A percentile compares a stretch with the other conserved stretches of the same genome.
Evolutionary conservation across 169 alveolate species (phyloP).

Genomic region (Plasmodium ovale): DNA sequence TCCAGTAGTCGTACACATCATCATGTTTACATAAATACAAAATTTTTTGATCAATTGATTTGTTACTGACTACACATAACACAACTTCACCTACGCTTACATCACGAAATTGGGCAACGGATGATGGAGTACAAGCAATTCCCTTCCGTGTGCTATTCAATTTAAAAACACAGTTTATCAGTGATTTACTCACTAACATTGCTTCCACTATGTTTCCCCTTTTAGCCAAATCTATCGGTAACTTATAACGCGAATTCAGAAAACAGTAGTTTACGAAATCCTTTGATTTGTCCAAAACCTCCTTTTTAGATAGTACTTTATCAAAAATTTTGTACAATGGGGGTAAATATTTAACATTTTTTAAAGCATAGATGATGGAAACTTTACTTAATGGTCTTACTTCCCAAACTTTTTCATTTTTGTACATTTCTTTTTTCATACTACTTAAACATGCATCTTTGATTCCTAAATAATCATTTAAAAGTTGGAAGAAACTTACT

Average conservation of each 20-base stretch:
- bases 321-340: slow-evolving; percentile 61
- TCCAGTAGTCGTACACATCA: slow-evolving; percentile 76
- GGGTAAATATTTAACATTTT: slow-evolving; percentile 71
- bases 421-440: slow-evolving; percentile 74
- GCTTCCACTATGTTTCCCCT: slow-evolving; percentile 66
- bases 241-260: slow-evolving; percentile 58
- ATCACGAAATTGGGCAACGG: slow-evolving; percentile 80
- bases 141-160: slow-evolving; percentile 82
- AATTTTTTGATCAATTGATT: slow-evolving; percentile 72
- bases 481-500: slow-evolving; percentile 57
- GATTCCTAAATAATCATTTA: slow-evolving; percentile 69
- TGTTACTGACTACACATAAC: slow-evolving; percentile 72
- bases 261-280: slow-evolving; percentile 70
- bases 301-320: slow-evolving; percentile 44
- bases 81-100: slow-evolving; percentile 77
- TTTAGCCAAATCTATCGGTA: slow-evolving; percentile 64
- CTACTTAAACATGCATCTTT: slow-evolving; percentile 69
- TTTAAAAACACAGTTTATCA: slow-evolving; percentile 76
- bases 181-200: slow-evolving; percentile 76
- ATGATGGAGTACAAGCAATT: slow-evolving; percentile 80
- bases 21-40: slow-evolving; percentile 72
- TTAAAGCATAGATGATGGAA: slow-evolving; percentile 68
- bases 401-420: slow-evolving; percentile 76
- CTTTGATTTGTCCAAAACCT: slow-evolving; percentile 69
- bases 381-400: slow-evolving; percentile 67